phyloP scores from a whole-genome alignment of 2,329 filamentous ascomycete genomes.

The Onygenales sp. region DNA sequence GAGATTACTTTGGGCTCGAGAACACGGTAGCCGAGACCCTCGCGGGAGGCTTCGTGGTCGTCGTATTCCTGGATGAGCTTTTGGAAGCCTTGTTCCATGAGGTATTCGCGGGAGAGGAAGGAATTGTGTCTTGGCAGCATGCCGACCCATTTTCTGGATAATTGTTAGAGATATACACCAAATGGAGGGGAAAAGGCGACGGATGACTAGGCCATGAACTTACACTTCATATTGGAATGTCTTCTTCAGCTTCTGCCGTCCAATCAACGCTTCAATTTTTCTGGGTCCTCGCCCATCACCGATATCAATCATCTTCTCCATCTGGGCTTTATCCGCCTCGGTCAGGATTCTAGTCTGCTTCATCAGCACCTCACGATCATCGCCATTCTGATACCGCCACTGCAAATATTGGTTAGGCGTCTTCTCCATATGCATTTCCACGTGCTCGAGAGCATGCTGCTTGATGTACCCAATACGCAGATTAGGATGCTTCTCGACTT shows the following conservation, averaged over 20 bases:
- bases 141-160: constrained; percentile 67
- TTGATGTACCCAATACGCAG: constrained; percentile 99
- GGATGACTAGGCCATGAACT: constrained; percentile 22
- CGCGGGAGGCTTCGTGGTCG: constrained; percentile 95
- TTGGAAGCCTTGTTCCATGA: constrained; percentile 73
- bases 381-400: constrained; percentile 95
- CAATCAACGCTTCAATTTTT: constrained; percentile 80
- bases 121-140: constrained; percentile 89
- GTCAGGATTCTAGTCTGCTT: constrained; percentile 93
- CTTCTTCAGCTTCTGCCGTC: constrained; percentile 98
- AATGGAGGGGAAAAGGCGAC: not conserved
- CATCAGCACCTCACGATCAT: constrained; percentile 92
- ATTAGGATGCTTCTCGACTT: constrained; percentile 97
- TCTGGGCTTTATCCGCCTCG: constrained; percentile 73
- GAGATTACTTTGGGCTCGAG: constrained; percentile 89
- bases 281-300: constrained; percentile 69
- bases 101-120: constrained; percentile 85
- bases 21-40: constrained; percentile 91
- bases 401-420: constrained; percentile 98
- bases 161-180: not conserved
- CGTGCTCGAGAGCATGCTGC: constrained; percentile 97
- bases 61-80: constrained; percentile 98
- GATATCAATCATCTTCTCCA: constrained; percentile 82
- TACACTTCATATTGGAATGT: constrained; percentile 95
- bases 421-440: constrained; percentile 99